Base-by-base conservation (phyloP, 352 stramenopile genomes). In the Phytophthora idaei region DNA sequence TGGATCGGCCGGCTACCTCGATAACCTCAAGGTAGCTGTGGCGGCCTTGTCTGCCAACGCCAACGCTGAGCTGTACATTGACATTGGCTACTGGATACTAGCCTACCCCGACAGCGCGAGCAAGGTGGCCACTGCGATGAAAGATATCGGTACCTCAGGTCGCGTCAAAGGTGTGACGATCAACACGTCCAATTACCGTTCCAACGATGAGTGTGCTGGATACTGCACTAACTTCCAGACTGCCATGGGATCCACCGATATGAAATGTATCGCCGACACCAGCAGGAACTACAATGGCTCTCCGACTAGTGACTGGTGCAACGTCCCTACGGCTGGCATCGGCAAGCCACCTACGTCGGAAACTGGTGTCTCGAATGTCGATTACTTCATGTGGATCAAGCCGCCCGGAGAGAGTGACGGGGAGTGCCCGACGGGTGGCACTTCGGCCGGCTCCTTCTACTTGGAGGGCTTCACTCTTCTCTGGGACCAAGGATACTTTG, bases 361-460 rank as follows among this genome's bases (percentile, higher is more conserved):
- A 27, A 90, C 82, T 2, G 74, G 76, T 1, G 62, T 78, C 39
- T 34, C 45, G 5, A 85, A 87, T 52, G 50, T 93, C 2, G 83
- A 90, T 62, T 91, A 91, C 67, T 90, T 85, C 31, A 73, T 91
- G 69, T 93, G 81, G 79, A 75, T 90, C 50, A 93, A 93, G 56
- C 69, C 71, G 17, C 81, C 77, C 37, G 83, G 85, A 56, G 81
- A 93, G 67, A 87, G 75, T 32, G 85, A 93, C 52, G 85, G 85
- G 45, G 63, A 53, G 44, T 93, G 85, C 59, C 10, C 36, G 2
- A 64, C 57, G 4, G 62, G 69, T 4, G 83, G 81, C 2, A 71
- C 83, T 0, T 50, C 56, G 1, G 83, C 83, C 3, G 85, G 85
- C 4, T 32, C 65, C 12, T 92, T 94, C 61, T 92, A 81, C 70